Conservation (phyloP, 2,329 filamentous ascomycete species). For the Dendryphion nanum region DNA sequence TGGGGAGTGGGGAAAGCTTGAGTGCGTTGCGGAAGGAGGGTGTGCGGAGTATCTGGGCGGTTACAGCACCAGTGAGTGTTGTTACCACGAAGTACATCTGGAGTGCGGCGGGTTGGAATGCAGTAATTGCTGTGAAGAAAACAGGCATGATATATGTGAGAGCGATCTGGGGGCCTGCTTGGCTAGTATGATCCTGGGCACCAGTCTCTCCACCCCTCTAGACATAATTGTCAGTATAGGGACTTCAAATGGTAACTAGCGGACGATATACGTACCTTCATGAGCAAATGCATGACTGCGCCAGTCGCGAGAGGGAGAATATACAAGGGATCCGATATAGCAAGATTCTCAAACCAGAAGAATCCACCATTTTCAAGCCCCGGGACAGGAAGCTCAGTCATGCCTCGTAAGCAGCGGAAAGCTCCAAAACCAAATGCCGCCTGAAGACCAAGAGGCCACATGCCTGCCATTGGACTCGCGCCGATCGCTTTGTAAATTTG, state of each 20-base stretch:
- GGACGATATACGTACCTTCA: slow-evolving; percentile 53
- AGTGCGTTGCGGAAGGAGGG: slow-evolving; percentile 37
- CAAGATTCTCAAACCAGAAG: slow-evolving; percentile 78
- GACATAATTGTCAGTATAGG: too few species aligned
- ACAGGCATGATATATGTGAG: slow-evolving; percentile 53
- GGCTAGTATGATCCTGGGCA: slow-evolving; percentile 20
- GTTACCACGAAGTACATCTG: slow-evolving; percentile 62
- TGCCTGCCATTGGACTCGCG: slow-evolving; percentile 49
- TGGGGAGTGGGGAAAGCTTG: slow-evolving; percentile 30
- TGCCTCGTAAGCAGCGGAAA: slow-evolving; percentile 73
- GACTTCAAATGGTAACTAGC: background rate
- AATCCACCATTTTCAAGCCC: slow-evolving; percentile 68
- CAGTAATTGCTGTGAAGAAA: slow-evolving; percentile 54
- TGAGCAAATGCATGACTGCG: slow-evolving; percentile 54
- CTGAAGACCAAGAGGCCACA: slow-evolving; percentile 59
- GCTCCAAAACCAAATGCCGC: slow-evolving; percentile 75
- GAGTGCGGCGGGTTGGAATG: slow-evolving; percentile 55
- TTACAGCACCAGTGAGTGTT: slow-evolving; percentile 39
- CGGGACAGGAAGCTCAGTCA: slow-evolving; percentile 77
- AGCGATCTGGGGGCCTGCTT: slow-evolving; percentile 36
- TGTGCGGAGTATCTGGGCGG: slow-evolving; percentile 39
- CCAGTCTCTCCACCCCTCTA: slow-evolving; percentile 53
- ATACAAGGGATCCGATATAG: slow-evolving; percentile 72
- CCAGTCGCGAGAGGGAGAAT: slow-evolving; percentile 67
- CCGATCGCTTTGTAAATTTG: slow-evolving; percentile 56